A percentile compares a stretch with the other conserved stretches of the same genome.
These are phyloP conservation scores for Hypoxylon sp. DNA, from an alignment of 2,329 filamentous ascomycete genomes.

Conservation along the genomic window DNA sequence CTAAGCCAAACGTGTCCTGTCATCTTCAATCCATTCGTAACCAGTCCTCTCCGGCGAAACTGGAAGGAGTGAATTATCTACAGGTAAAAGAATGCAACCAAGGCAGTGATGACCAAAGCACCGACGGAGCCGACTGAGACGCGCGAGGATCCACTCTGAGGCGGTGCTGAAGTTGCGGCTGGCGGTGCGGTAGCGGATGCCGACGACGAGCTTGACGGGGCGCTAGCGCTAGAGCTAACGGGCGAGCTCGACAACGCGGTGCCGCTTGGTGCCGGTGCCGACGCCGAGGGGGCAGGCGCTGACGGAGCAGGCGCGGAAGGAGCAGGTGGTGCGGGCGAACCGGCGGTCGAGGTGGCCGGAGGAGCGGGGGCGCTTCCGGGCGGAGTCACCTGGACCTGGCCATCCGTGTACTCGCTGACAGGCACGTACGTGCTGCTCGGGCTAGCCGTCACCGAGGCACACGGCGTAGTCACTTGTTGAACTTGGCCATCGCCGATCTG, in stretches of 20 bases:
- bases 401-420: constrained; percentile 63
- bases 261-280: constrained; percentile 35
- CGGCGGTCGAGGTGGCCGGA: constrained; percentile 39
- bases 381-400: constrained; percentile 64
- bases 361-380: constrained; percentile 46
- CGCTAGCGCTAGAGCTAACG: constrained; percentile 32
- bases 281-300: constrained; percentile 42
- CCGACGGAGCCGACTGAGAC: constrained; percentile 54
- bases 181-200: constrained; percentile 43
- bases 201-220: constrained; percentile 24
- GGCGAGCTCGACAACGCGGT: constrained; percentile 34
- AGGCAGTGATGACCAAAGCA: constrained; percentile 55
- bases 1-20: constrained; percentile 1
- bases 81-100: constrained; percentile 56
- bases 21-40: constrained; percentile 11
- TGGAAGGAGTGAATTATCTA: constrained; percentile 47
- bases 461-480: constrained; percentile 65
- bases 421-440: constrained; percentile 53
- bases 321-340: constrained; percentile 43
- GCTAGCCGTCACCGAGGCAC: constrained; percentile 56
- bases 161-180: constrained; percentile 49
- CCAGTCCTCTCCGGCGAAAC: not conserved
- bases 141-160: constrained; percentile 52
- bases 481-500: constrained; percentile 67
- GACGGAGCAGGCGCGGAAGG: constrained; percentile 48